Conservation (phyloP, 768 basidiomycete genomes). For the Naganishia randhawae region DNA sequence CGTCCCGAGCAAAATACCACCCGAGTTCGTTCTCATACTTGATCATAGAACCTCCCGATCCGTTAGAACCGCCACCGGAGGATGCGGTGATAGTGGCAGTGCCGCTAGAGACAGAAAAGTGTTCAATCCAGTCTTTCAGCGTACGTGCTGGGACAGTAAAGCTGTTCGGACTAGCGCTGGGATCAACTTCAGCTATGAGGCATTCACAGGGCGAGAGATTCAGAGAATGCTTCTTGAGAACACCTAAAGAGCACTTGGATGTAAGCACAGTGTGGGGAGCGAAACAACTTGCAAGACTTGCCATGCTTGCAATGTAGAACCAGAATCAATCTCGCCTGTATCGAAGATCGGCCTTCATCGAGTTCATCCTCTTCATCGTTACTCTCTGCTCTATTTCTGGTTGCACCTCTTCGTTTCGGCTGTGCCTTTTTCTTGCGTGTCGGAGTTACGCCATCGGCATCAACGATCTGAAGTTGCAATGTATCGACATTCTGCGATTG, state of each 20-base stretch:
- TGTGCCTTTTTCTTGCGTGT: constrained; percentile 18
- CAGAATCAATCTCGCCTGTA: constrained; percentile 38
- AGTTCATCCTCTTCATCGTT: constrained; percentile 32
- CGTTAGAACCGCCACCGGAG: constrained; percentile 3
- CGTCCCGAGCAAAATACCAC: constrained; percentile 44
- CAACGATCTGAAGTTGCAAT: constrained; percentile 40
- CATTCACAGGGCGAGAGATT: constrained; percentile 43
- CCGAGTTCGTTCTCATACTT: constrained; percentile 42
- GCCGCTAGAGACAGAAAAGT: constrained; percentile 37
- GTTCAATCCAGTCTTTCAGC: constrained; percentile 47
- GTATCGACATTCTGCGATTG: constrained; percentile 39
- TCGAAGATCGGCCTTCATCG: constrained; percentile 33
- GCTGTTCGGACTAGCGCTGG: constrained; percentile 39
- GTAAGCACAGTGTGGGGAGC: neutral
- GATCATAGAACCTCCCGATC: constrained; percentile 7
- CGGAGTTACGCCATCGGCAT: constrained; percentile 23
- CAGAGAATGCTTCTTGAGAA: constrained; percentile 47
- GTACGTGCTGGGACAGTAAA: constrained; percentile 41
- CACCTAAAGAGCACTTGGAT: constrained; percentile 33
- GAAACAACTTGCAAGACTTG: constrained; percentile 24
- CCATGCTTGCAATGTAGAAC: constrained; percentile 49
- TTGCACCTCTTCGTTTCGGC: neutral
- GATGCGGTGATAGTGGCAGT: constrained; percentile 5
- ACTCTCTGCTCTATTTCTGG: neutral
- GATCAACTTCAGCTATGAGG: constrained; percentile 44